Conservation (phyloP, 129 eudicot species). For the Ambrosia trifida region DNA sequence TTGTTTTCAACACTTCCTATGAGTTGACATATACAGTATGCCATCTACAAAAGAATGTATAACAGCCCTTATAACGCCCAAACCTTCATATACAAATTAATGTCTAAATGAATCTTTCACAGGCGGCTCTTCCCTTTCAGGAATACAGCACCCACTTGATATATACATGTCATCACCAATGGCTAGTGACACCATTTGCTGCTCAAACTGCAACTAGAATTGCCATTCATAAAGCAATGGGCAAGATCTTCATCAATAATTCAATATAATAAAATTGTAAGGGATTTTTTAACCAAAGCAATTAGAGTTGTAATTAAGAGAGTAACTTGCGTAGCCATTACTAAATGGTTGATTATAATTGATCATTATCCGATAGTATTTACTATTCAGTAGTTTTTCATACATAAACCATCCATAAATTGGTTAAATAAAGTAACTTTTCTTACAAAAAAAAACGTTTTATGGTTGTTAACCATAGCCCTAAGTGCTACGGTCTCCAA, state of each 20-base stretch:
- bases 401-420: background rate
- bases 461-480: background rate
- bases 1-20: background rate
- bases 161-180: slow-evolving; percentile 7
- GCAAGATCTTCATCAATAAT: background rate
- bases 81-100: background rate
- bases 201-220: slow-evolving; percentile 13
- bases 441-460: background rate
- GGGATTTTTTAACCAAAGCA: background rate
- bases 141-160: slow-evolving; percentile 4
- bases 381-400: background rate
- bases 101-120: background rate
- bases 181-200: background rate
- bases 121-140: slow-evolving; percentile 5
- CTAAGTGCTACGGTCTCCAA: background rate
- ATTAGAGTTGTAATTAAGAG: background rate
- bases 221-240: slow-evolving; percentile 9
- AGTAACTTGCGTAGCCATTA: background rate
- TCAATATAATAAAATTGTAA: background rate
- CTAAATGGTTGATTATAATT: background rate
- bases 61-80: background rate
- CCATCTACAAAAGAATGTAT: slow-evolving; percentile 2
- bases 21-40: slow-evolving; percentile 7
- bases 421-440: background rate
- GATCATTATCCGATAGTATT: background rate